Evolutionary conservation across 495 filamentous ascomycete genomes (phyloP), one percentile per base, ranked within the genome.

Genomic region (Delitschia confertaspora): DNA sequence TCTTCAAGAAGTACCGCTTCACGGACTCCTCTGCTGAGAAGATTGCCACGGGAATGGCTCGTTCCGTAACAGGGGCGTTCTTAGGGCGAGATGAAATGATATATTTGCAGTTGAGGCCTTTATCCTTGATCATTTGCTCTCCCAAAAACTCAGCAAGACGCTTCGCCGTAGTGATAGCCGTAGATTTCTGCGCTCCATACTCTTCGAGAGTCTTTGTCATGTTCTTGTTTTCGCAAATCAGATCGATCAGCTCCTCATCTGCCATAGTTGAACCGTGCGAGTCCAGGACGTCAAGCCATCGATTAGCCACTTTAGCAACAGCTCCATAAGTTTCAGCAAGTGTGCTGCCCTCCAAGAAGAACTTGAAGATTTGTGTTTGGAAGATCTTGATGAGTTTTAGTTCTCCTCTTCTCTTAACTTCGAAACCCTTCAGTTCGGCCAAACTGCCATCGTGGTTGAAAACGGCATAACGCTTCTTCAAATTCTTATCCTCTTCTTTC

Each of bases 361-460:
- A 96, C 59, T 91, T 93, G 78, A 99, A 99, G 57, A 99, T 93
- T 58, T 96, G 91, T 24, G 85, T 83, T 64, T 99, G 91, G 65
- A 99, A 99, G 55, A 95, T 99, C 65, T 99, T 99, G 75, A 99
- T 99, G 51, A 99, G 76, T 68, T 96, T 96, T 49, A 99, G 68
- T 67, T 99, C 91, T 69, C 91, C 91, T 78, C 91, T 75, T 56
- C 91, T 82, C 71, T 99, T 99, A 51, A 99, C 78, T 55, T 99
- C 91, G 53, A 99, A 99, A 7, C 91, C 91, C 61, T 99, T 99
- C 55, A 99, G 61, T 61, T 99, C 91, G n/a, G 91, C 91, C 17
- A 99, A 66, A 55, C 77, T 93, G 22, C 91, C 91, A 58, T 99
- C 93, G 51, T 96, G 83, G 53, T 99, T 96, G 72, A 99, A 99